phyloP scores from a whole-genome alignment of 2,329 filamentous ascomycete genomes.

The Hirsutella thompsonii region DNA sequence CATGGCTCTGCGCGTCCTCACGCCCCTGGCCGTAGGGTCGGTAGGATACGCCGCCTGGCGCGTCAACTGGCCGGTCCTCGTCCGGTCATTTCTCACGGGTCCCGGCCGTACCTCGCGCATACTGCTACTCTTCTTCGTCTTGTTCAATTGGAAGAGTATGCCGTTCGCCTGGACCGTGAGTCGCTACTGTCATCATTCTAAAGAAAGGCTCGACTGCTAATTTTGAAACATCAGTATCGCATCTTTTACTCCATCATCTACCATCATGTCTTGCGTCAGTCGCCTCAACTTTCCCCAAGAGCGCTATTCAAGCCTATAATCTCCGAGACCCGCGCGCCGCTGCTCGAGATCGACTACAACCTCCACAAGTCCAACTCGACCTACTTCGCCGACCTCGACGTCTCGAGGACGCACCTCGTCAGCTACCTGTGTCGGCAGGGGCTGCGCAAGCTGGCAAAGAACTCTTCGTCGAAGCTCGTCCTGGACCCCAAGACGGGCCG shows the following conservation, averaged over 20 bases:
- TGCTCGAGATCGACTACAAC: constrained; percentile 79
- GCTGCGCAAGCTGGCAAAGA: constrained; percentile 7
- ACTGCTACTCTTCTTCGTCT: constrained; percentile 38
- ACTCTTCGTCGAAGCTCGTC: constrained; percentile 24
- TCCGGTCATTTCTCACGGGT: constrained; percentile 35
- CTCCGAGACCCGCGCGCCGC: constrained; percentile 50
- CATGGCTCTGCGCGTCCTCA: constrained; percentile 23
- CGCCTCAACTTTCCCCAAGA: constrained; percentile 37
- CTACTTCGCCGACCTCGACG: constrained; percentile 78
- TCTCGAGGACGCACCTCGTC: constrained; percentile 69
- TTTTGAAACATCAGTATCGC: too few relatives aligned
- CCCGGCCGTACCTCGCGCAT: constrained; percentile 41
- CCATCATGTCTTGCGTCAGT: constrained; percentile 37
- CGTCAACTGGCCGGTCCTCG: constrained; percentile 25
- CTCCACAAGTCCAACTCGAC: constrained; percentile 74
- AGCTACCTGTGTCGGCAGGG: constrained; percentile 47
- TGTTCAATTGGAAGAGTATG: constrained; percentile 61
- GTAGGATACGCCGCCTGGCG: constrained; percentile 34
- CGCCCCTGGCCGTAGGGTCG: constrained; percentile 27
- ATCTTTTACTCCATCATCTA: constrained; percentile 43
- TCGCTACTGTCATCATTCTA: neutral
- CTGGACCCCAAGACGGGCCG: constrained; percentile 31
- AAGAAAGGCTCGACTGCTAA: too few relatives aligned
- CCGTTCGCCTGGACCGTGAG: constrained; percentile 67
- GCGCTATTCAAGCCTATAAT: constrained; percentile 64